Evolutionary conservation across 2,329 filamentous ascomycete genomes (phyloP).

Genomic region (Diaporthe ilicicola): DNA sequence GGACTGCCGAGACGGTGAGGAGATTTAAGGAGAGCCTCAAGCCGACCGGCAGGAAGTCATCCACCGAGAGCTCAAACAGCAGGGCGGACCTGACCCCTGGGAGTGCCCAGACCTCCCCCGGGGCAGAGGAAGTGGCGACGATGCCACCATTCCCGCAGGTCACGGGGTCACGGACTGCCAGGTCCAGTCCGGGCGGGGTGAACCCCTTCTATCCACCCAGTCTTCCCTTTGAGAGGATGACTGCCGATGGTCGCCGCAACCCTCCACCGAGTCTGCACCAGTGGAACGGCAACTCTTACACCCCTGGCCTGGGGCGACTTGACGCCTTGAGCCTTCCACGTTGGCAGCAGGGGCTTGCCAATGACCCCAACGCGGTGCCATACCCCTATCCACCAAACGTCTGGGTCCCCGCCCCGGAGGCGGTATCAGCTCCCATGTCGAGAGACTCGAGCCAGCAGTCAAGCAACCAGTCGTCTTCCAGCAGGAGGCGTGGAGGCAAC

Average conservation of each 20-base stretch:
- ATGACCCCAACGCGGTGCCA: slow-evolving; percentile 38
- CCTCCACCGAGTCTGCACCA: slow-evolving; percentile 35
- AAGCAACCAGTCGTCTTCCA: slow-evolving; percentile 37
- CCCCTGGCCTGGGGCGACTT: slow-evolving; percentile 33
- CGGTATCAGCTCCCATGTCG: slow-evolving; percentile 61
- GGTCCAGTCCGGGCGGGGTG: slow-evolving; percentile 42
- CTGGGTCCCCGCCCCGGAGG: slow-evolving; percentile 44
- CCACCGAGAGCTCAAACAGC: slow-evolving; percentile 21
- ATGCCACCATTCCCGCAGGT: slow-evolving; percentile 24
- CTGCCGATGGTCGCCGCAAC: slow-evolving; percentile 14
- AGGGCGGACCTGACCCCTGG: slow-evolving; percentile 17
- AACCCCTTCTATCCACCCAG: slow-evolving; percentile 41
- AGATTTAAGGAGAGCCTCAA: slow-evolving; percentile 39
- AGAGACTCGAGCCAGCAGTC: slow-evolving; percentile 54
- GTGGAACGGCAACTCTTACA: slow-evolving; percentile 40
- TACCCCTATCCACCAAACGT: slow-evolving; percentile 38
- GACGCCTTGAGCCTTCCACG: slow-evolving; percentile 20
- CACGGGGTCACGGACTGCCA: slow-evolving; percentile 41
- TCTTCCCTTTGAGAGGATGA: slow-evolving; percentile 30
- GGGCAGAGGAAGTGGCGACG: neutral
- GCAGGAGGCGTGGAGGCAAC: slow-evolving; percentile 37
- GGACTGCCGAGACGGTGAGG: slow-evolving; percentile 44
- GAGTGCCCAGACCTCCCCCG: slow-evolving; percentile 27
- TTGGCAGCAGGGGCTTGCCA: slow-evolving; percentile 35
- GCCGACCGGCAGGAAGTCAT: slow-evolving; percentile 20